Evolutionary conservation across 2,329 filamentous ascomycete genomes (phyloP).

Genomic region (Epichloe festucae): DNA sequence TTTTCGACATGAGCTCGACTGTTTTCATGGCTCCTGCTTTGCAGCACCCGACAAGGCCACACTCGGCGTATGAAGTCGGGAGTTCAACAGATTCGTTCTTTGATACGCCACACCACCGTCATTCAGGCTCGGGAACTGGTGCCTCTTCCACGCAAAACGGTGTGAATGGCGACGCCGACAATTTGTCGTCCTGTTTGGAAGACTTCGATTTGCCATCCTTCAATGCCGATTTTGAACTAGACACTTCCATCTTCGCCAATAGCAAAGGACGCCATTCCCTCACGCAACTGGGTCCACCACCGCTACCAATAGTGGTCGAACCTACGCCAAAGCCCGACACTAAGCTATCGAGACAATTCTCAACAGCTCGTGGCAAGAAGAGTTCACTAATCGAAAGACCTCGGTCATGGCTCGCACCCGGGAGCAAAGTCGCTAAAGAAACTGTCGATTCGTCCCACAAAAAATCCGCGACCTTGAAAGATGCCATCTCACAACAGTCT

Average conservation of each 20-base stretch:
- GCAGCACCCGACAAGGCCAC: conserved; percentile 3
- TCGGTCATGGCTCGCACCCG: conserved; percentile 36
- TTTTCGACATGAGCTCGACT: conserved; percentile 3
- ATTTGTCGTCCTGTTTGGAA: conserved; percentile 15
- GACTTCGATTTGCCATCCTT: conserved; percentile 41
- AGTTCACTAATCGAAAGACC: conserved; percentile 35
- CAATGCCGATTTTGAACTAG: conserved; percentile 35
- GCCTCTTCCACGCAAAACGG: neutral
- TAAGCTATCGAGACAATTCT: conserved; percentile 7
- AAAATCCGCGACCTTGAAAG: neutral
- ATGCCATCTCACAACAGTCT: conserved; percentile 1
- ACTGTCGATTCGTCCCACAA: conserved; percentile 9
- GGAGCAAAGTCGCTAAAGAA: conserved; percentile 27
- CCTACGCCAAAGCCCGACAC: neutral
- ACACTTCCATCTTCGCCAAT: conserved; percentile 30
- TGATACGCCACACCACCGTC: neutral
- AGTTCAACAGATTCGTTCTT: neutral
- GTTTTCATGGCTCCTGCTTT: conserved; percentile 4
- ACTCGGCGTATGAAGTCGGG: conserved; percentile 3
- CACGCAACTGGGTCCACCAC: conserved; percentile 5
- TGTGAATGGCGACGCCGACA: neutral
- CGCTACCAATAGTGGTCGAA: neutral
- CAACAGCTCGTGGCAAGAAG: conserved; percentile 23
- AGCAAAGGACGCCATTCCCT: neutral
- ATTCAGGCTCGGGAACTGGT: neutral